Percentiles rank a stretch among this genome's conserved stretches.
These are phyloP conservation scores for Cystofilobasidium ferigula DNA, from an alignment of 768 basidiomycete genomes.

Conservation along the genomic window DNA sequence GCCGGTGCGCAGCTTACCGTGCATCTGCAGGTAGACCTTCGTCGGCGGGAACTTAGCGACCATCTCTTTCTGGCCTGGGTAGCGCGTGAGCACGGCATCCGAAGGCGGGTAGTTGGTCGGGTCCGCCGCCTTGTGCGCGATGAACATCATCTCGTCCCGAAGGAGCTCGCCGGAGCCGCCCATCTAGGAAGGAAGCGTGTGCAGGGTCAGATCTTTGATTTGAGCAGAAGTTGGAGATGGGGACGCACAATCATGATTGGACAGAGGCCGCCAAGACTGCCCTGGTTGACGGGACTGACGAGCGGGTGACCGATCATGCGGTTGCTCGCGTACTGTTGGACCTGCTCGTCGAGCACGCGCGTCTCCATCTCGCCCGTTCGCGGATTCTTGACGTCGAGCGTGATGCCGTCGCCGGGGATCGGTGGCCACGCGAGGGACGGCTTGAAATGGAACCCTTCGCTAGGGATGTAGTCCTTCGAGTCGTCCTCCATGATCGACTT, in stretches of 20 bases:
- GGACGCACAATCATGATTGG: slow-evolving; percentile 55
- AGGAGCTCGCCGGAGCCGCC: slow-evolving; percentile 31
- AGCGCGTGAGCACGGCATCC: slow-evolving; percentile 33
- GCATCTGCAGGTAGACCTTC: slow-evolving; percentile 84
- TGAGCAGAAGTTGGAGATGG: no score
- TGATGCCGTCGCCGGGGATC: slow-evolving; percentile 8
- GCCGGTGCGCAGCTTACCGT: slow-evolving; percentile 47
- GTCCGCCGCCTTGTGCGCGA: slow-evolving; percentile 78
- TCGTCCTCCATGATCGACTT: slow-evolving; percentile 35
- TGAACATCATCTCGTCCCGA: slow-evolving; percentile 20
- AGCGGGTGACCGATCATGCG: slow-evolving; percentile 50
- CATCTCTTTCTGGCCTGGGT: slow-evolving; percentile 36
- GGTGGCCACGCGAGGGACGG: slow-evolving; percentile 21
- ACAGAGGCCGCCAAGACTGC: slow-evolving; percentile 78
- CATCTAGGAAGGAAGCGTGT: not conserved
- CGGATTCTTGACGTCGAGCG: slow-evolving; percentile 3
- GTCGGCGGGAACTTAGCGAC: slow-evolving; percentile 45
- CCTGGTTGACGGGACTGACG: slow-evolving; percentile 61
- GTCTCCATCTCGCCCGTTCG: not conserved
- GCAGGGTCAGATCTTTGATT: no score
- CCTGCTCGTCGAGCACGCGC: slow-evolving; percentile 13
- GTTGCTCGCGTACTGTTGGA: slow-evolving; percentile 43
- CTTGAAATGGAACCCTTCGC: slow-evolving; percentile 22
- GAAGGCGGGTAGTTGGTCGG: slow-evolving; percentile 57
- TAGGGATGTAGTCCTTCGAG: slow-evolving; percentile 11